Evolutionary conservation across 2,329 filamentous ascomycete species (phyloP).

Genomic region (Verticillium tricorpus): DNA sequence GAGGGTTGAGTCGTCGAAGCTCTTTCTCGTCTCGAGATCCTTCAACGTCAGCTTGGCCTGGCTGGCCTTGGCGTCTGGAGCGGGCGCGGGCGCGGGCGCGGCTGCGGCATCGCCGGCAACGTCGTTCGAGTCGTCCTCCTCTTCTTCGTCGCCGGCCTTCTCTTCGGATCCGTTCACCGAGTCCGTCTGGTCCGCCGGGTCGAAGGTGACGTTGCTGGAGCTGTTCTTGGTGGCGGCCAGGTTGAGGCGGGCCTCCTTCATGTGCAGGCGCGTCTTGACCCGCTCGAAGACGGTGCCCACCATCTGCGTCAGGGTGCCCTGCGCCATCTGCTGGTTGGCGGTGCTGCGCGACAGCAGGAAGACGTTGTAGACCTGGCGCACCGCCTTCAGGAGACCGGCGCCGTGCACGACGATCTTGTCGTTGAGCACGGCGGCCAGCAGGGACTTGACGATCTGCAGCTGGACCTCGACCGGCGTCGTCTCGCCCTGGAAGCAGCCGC

Average conservation of each 20-base stretch:
- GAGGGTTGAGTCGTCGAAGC: slow-evolving; percentile 63
- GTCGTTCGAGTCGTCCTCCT: slow-evolving; percentile 16
- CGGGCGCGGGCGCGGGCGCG: slow-evolving; percentile 18
- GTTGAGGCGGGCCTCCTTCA: slow-evolving; percentile 75
- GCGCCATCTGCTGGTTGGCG: slow-evolving; percentile 93
- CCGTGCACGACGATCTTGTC: slow-evolving; percentile 99
- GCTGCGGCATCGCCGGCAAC: slow-evolving; percentile 27
- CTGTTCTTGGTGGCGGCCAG: slow-evolving; percentile 47
- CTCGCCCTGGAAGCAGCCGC: slow-evolving; percentile 97
- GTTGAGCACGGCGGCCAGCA: slow-evolving; percentile 91
- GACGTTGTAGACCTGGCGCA: slow-evolving; percentile 98
- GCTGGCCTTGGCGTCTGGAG: slow-evolving; percentile 20
- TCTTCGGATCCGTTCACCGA: slow-evolving; percentile 26
- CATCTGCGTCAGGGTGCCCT: slow-evolving; percentile 97
- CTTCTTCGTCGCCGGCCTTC: slow-evolving; percentile 13
- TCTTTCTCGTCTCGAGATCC: slow-evolving; percentile 63
- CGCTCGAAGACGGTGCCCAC: slow-evolving; percentile 96
- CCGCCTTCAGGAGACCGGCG: slow-evolving; percentile 89
- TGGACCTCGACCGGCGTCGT: slow-evolving; percentile 89
- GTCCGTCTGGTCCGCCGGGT: slow-evolving; percentile 39
- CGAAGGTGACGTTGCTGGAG: slow-evolving; percentile 48
- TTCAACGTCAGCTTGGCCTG: slow-evolving; percentile 59
- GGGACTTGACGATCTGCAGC: slow-evolving; percentile 95
- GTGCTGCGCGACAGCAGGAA: slow-evolving; percentile 93
- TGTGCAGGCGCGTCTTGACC: slow-evolving; percentile 78